phyloP scores from a whole-genome alignment of 345 rosid species.

The Aegle marmelos region DNA sequence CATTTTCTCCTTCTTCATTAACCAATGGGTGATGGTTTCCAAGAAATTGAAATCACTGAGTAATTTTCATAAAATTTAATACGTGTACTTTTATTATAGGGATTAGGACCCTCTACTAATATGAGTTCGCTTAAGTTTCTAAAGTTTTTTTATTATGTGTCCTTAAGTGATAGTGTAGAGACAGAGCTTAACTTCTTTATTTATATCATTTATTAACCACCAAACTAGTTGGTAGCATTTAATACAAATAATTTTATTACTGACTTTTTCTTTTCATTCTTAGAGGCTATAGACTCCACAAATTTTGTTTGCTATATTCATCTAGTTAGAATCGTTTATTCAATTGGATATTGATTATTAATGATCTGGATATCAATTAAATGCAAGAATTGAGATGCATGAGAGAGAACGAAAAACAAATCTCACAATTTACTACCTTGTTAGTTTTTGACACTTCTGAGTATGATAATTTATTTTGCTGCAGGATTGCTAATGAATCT shows the following conservation, averaged over 20 bases:
- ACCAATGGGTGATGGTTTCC: neutral
- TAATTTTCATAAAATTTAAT: neutral
- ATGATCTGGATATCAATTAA: neutral
- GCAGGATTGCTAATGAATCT: conserved; percentile 12
- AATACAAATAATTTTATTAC: too few species aligned
- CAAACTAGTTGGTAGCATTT: too few species aligned
- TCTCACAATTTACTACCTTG: neutral
- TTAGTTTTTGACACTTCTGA: neutral
- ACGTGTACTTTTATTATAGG: too few species aligned
- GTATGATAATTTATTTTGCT: neutral
- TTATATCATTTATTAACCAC: too few species aligned
- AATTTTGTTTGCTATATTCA: neutral
- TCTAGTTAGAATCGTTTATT: too few species aligned
- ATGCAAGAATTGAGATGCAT: neutral
- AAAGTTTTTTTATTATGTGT: too few species aligned
- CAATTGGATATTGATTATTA: neutral
- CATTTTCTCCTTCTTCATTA: neutral
- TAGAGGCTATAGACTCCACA: neutral
- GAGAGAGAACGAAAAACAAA: neutral
- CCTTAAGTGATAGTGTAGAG: too few species aligned
- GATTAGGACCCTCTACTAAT: too few species aligned
- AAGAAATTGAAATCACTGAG: neutral
- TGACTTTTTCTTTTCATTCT: too few species aligned
- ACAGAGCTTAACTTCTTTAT: too few species aligned
- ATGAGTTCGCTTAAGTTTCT: too few species aligned